Conservation (phyloP, 768 basidiomycete genomes). For the Lentinula sp. region DNA sequence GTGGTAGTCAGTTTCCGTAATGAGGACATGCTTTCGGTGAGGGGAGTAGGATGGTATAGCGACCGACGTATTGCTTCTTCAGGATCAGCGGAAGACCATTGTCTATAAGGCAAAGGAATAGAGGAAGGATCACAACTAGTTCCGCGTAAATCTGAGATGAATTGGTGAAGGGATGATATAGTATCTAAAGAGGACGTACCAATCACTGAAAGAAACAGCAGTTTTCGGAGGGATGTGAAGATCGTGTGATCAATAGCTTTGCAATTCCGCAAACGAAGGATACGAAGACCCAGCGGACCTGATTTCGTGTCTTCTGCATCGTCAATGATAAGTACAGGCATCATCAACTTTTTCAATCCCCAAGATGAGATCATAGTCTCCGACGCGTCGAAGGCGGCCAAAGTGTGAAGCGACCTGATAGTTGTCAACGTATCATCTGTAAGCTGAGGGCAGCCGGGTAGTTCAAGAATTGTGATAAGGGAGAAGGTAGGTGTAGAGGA, state of each 20-base stretch:
- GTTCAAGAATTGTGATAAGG: slow-evolving; percentile 57
- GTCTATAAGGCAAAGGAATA: slow-evolving; percentile 1
- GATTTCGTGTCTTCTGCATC: slow-evolving; percentile 16
- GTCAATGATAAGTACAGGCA: slow-evolving; percentile 35
- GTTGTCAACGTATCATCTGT: slow-evolving; percentile 49
- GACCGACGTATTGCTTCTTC: background rate
- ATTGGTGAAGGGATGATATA: background rate
- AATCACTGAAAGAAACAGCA: slow-evolving; percentile 56
- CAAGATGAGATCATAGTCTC: slow-evolving; percentile 43
- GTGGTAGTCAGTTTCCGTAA: background rate
- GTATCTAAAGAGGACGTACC: slow-evolving; percentile 33
- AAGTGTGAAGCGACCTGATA: slow-evolving; percentile 45
- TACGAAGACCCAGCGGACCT: slow-evolving; percentile 55
- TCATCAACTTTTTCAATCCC: slow-evolving; percentile 47
- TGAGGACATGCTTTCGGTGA: background rate
- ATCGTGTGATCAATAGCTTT: slow-evolving; percentile 37
- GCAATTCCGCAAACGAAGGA: slow-evolving; percentile 54
- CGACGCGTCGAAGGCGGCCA: slow-evolving; percentile 63
- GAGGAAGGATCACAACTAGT: slow-evolving; percentile 13
- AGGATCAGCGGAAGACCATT: background rate
- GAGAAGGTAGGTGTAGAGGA: slow-evolving; percentile 51
- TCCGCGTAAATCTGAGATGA: slow-evolving; percentile 21
- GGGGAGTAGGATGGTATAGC: slow-evolving; percentile 2
- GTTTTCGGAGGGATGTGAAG: slow-evolving; percentile 33
- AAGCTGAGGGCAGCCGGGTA: slow-evolving; percentile 49